A percentile compares a stretch with the other conserved stretches of the same genome.
Evolutionary conservation across 345 rosid genomes (phyloP).

Genomic region (Eucalyptus marginata): DNA sequence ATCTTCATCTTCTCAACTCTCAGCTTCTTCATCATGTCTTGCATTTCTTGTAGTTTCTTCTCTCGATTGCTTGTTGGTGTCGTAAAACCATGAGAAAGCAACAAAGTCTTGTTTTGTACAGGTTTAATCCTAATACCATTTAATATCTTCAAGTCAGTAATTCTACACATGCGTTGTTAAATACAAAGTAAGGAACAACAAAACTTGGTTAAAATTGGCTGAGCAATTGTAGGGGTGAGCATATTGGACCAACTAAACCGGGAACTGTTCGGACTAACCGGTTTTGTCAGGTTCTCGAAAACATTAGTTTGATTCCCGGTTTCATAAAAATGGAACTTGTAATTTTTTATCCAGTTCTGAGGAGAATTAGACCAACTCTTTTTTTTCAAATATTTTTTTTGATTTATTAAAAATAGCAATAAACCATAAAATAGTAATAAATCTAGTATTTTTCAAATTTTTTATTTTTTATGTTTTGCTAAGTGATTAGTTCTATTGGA

Average conservation of each 20-base stretch:
- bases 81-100: neutral
- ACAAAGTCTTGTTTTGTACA: neutral
- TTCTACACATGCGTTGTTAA: neutral
- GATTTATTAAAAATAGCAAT: too few species aligned
- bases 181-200: neutral
- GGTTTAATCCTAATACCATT: neutral
- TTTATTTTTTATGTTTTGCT: too few species aligned
- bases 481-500: too few species aligned
- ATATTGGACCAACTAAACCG: too few species aligned
- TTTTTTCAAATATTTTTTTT: too few species aligned
- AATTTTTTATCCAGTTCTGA: rapidly evolving
- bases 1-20: neutral
- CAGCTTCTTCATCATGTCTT: neutral
- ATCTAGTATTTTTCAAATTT: too few species aligned
- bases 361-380: too few species aligned
- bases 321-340: too few species aligned
- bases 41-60: neutral
- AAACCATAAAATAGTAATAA: too few species aligned
- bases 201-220: neutral
- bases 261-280: rapidly evolving
- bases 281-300: too few species aligned
- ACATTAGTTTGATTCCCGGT: rapidly evolving
- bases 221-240: too few species aligned
- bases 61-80: conserved; percentile 48
- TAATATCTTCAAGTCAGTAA: neutral